Percentiles rank a stretch among this genome's conserved stretches.
These are phyloP conservation scores for Zizania latifolia DNA, from an alignment of 176 grass and related monocot genomes.

Conservation along the genomic window DNA sequence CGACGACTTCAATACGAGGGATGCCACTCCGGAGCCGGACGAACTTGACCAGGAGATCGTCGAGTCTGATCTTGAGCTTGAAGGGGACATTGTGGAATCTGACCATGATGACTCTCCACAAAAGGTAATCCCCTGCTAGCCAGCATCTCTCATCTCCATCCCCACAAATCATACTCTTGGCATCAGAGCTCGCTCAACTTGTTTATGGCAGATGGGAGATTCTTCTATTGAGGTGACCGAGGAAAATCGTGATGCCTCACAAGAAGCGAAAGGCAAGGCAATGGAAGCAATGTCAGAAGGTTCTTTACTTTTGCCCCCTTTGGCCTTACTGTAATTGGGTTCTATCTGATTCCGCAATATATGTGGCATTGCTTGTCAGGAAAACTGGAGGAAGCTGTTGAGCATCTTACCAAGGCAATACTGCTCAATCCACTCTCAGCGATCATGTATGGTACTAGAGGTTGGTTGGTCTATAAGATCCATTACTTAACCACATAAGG, in stretches of 20 bases:
- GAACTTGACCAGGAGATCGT: constrained; percentile 89
- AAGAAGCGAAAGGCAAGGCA: constrained; percentile 76
- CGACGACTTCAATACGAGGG: constrained; percentile 37
- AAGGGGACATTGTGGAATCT: constrained; percentile 71
- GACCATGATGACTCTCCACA: constrained; percentile 84
- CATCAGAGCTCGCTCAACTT: neutral
- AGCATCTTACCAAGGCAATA: constrained; percentile 87
- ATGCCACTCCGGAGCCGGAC: constrained; percentile 59
- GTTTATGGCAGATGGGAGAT: constrained; percentile 70
- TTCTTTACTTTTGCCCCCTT: constrained; percentile 1
- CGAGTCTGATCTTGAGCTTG: constrained; percentile 90
- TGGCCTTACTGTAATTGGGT: neutral
- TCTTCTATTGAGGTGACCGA: constrained; percentile 70
- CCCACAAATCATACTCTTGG: neutral
- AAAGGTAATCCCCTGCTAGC: constrained; percentile 36
- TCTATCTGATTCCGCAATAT: neutral
- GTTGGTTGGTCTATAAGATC: constrained; percentile 15
- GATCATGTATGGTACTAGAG: constrained; percentile 97
- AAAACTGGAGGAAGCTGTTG: constrained; percentile 73
- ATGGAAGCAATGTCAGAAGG: constrained; percentile 92
- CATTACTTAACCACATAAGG: neutral
- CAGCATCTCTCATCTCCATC: neutral
- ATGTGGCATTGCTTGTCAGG: constrained; percentile 25
- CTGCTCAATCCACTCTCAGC: constrained; percentile 80
- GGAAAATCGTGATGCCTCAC: constrained; percentile 81